Percentiles rank a stretch among this genome's conserved stretches.
Conservation (phyloP, 2,329 filamentous ascomycete genomes). For the Pseudogymnoascus sp. region DNA sequence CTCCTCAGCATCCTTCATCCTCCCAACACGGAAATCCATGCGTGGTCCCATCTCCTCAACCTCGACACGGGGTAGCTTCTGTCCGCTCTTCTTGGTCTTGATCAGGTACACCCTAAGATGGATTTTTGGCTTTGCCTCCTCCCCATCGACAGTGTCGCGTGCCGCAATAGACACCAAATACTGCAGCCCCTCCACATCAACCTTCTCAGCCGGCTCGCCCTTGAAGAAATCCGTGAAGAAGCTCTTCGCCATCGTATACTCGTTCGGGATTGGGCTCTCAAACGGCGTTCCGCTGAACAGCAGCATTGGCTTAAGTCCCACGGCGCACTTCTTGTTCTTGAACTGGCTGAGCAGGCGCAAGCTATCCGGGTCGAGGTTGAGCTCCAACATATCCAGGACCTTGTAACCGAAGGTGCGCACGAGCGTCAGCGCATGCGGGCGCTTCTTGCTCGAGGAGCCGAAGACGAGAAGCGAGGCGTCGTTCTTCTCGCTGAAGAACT, state of each 20-base stretch:
- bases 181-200: slow-evolving; percentile 92
- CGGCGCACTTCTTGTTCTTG: slow-evolving; percentile 65
- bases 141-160: slow-evolving; percentile 48
- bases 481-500: slow-evolving; percentile 97
- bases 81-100: slow-evolving; percentile 75
- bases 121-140: slow-evolving; percentile 47
- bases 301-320: slow-evolving; percentile 83
- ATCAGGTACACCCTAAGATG: slow-evolving; percentile 79
- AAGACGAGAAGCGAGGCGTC: slow-evolving; percentile 82
- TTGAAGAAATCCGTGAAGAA: slow-evolving; percentile 88
- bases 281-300: slow-evolving; percentile 86
- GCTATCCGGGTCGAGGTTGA: slow-evolving; percentile 69
- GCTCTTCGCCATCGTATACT: slow-evolving; percentile 80
- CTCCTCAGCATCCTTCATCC: slow-evolving; percentile 70
- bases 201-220: slow-evolving; percentile 66
- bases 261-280: slow-evolving; percentile 70
- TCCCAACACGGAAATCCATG: slow-evolving; percentile 83
- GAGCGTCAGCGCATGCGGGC: slow-evolving; percentile 83
- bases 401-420: slow-evolving; percentile 78
- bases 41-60: slow-evolving; percentile 92
- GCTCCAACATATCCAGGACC: slow-evolving; percentile 89
- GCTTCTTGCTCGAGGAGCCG: slow-evolving; percentile 82
- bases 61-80: slow-evolving; percentile 83
- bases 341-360: slow-evolving; percentile 68
- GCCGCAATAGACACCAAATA: slow-evolving; percentile 80